Evolutionary conservation across 768 basidiomycete genomes (phyloP).

Genomic region (Suillus discolor): DNA sequence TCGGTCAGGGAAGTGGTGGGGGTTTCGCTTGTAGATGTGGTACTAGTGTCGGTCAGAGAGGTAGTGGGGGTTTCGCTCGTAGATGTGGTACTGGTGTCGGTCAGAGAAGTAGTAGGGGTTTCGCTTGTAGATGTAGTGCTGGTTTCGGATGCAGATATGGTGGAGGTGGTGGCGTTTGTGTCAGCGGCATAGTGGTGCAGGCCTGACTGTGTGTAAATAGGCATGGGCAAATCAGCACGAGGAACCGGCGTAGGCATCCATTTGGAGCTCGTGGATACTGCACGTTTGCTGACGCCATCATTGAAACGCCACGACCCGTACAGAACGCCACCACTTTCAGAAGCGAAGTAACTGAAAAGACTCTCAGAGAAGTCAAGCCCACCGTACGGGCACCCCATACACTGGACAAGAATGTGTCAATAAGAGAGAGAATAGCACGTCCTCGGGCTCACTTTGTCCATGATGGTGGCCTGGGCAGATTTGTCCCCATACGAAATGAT

Average conservation of each 20-base stretch:
- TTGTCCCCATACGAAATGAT: conserved; percentile 59
- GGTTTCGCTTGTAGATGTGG: too few relatives aligned
- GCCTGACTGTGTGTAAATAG: neutral
- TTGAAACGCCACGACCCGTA: conserved; percentile 60
- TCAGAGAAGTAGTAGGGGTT: too few relatives aligned
- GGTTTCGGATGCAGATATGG: neutral
- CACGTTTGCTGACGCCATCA: conserved; percentile 33
- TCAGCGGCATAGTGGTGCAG: neutral
- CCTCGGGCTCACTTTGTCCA: conserved; percentile 53
- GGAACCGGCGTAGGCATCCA: neutral
- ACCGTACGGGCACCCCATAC: conserved; percentile 63
- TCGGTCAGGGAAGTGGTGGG: too few relatives aligned
- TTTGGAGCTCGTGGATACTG: neutral
- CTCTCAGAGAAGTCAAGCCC: conserved; percentile 72
- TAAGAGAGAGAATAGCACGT: neutral
- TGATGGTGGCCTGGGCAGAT: conserved; percentile 52
- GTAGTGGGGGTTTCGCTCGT: too few relatives aligned
- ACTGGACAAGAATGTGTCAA: conserved; percentile 39
- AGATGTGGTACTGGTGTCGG: too few relatives aligned
- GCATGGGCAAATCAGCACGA: neutral
- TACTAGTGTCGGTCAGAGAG: too few relatives aligned
- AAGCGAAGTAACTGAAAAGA: conserved; percentile 62
- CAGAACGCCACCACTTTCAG: conserved; percentile 51
- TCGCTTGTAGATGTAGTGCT: neutral
- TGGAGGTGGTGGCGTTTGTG: neutral